phyloP scores from a whole-genome alignment of 164 flowering plant species.

The Magnolia kwangsiensis region DNA sequence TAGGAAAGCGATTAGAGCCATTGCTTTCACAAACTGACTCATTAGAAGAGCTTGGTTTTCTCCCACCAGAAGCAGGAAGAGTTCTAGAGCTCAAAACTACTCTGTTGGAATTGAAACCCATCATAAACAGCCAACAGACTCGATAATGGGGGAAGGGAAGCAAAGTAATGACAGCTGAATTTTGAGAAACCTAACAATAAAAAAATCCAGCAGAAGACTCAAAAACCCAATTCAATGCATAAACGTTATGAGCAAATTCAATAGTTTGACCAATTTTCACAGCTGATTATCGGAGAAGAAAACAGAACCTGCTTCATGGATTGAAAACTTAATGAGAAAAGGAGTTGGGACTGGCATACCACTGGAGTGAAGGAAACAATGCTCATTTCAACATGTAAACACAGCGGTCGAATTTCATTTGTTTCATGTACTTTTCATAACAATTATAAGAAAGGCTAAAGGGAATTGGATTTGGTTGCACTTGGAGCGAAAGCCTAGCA shows the following conservation, averaged over 20 bases:
- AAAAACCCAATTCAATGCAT: background rate
- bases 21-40: background rate
- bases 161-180: background rate
- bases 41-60: background rate
- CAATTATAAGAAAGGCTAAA: no score
- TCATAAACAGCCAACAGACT: background rate
- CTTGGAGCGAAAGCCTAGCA: background rate
- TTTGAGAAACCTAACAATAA: background rate
- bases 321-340: background rate
- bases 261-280: background rate
- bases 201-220: background rate
- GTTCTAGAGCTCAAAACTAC: background rate
- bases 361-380: no score
- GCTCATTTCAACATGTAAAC: no score
- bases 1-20: background rate
- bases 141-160: background rate
- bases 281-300: background rate
- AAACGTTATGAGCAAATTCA: background rate
- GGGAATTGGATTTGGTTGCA: no score
- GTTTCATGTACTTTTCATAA: background rate
- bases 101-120: slow-evolving; percentile 6
- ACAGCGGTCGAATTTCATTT: background rate
- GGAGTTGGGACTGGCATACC: no score
- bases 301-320: background rate
- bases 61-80: slow-evolving; percentile 2